phyloP scores from a whole-genome alignment of 768 basidiomycete genomes.

The Suillus sp. region DNA sequence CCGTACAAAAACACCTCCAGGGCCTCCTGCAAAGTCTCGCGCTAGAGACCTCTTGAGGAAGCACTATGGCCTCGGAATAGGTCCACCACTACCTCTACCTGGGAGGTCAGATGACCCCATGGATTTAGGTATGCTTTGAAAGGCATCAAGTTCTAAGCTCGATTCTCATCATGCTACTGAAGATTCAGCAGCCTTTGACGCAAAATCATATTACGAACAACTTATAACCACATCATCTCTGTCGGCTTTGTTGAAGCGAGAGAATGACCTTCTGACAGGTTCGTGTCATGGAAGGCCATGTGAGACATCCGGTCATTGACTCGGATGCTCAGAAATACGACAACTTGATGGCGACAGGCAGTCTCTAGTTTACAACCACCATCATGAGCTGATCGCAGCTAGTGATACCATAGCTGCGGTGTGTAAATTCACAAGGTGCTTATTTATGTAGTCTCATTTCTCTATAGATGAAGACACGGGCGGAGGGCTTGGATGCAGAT shows the following conservation, averaged over 20 bases:
- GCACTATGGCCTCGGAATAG: constrained; percentile 85
- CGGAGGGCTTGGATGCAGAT: constrained; percentile 83
- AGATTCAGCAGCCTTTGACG: constrained; percentile 85
- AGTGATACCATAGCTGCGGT: constrained; percentile 90
- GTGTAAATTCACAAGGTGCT: constrained; percentile 25
- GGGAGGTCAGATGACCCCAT: constrained; percentile 71
- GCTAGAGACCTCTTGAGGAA: constrained; percentile 81
- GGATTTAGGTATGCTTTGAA: constrained; percentile 63
- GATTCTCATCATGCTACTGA: constrained; percentile 8
- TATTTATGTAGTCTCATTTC: constrained; percentile 10
- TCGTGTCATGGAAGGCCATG: constrained; percentile 9
- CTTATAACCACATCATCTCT: constrained; percentile 81
- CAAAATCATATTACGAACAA: constrained; percentile 83
- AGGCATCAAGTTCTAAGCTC: neutral
- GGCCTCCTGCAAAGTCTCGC: constrained; percentile 47
- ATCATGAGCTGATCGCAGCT: constrained; percentile 92
- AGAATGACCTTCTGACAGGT: constrained; percentile 83
- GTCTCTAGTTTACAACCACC: constrained; percentile 92
- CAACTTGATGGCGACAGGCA: constrained; percentile 87
- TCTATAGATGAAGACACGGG: constrained; percentile 82
- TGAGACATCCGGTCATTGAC: neutral
- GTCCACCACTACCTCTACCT: constrained; percentile 61
- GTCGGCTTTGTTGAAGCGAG: constrained; percentile 69
- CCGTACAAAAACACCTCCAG: constrained; percentile 30
- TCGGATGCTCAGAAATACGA: constrained; percentile 66